Percentiles rank a stretch among this genome's conserved stretches.
phyloP scores from a whole-genome alignment of 2,329 filamentous ascomycete genomes.

The Trichoderma atroviride region DNA sequence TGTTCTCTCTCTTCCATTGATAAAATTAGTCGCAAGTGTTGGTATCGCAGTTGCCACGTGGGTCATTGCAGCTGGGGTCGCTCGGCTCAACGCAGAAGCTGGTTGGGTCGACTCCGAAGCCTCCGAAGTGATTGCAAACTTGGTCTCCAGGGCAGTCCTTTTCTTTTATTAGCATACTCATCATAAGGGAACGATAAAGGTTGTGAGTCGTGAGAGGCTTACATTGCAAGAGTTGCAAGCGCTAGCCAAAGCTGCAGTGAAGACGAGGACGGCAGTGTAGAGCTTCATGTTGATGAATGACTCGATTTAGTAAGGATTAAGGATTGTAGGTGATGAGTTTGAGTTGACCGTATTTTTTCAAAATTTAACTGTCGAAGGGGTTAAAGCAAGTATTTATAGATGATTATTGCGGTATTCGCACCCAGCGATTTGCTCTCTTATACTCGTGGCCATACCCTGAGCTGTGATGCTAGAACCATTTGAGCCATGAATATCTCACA shows the following conservation, averaged over 20 bases:
- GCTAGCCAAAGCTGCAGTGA: conserved; percentile 16
- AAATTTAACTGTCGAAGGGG: not conserved
- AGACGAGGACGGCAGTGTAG: conserved; percentile 9
- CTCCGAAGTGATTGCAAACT: conserved; percentile 26
- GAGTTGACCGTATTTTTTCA: not conserved
- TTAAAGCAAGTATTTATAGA: conserved; percentile 4
- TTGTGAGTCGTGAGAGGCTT: not conserved
- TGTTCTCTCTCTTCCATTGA: not conserved
- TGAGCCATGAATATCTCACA: not conserved
- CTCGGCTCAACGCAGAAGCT: conserved; percentile 22
- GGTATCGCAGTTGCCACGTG: conserved; percentile 9
- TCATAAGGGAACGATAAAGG: too few species aligned
- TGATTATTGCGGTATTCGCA: not conserved
- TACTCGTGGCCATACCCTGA: not conserved
- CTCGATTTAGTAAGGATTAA: not conserved
- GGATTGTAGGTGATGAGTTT: not conserved
- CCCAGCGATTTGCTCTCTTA: not conserved
- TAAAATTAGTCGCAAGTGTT: not conserved
- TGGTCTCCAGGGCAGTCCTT: conserved; percentile 21
- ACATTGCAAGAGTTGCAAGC: conserved; percentile 24
- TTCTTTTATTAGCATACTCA: not conserved
- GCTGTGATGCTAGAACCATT: not conserved
- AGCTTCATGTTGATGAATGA: conserved; percentile 14
- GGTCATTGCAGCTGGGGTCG: conserved; percentile 23
- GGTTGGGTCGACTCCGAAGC: conserved; percentile 7